Evolutionary conservation across 495 filamentous ascomycete genomes (phyloP).

Genomic region (Trichoderma virens): DNA sequence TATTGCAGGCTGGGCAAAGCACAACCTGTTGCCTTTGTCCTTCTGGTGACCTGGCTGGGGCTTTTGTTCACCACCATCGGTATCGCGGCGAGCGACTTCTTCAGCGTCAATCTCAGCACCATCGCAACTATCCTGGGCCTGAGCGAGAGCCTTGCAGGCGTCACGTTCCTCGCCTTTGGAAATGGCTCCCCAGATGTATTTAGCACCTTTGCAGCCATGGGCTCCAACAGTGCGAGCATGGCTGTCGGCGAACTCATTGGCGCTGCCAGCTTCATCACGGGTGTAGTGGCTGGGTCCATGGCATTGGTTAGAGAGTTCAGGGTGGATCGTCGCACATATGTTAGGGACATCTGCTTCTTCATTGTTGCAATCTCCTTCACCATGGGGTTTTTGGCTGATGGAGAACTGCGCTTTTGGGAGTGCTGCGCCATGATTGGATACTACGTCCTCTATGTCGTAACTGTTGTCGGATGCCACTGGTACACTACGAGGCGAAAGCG

Average conservation of each 20-base stretch:
- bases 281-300: conserved; percentile 98
- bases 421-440: conserved; percentile 83
- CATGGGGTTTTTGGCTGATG: conserved; percentile 81
- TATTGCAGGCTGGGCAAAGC: conserved; percentile 70
- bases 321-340: conserved; percentile 79
- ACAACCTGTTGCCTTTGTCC: conserved; percentile 67
- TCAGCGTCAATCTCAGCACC: conserved; percentile 93
- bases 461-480: conserved; percentile 93
- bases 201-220: conserved; percentile 97
- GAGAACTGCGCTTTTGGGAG: conserved; percentile 79
- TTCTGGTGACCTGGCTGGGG: conserved; percentile 77
- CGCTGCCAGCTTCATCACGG: conserved; percentile 92
- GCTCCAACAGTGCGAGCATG: conserved; percentile 88
- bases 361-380: conserved; percentile 80
- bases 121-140: conserved; percentile 80
- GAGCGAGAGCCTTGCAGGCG: conserved; percentile 93
- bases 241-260: conserved; percentile 94
- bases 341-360: conserved; percentile 92
- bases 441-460: conserved; percentile 82
- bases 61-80: conserved; percentile 94
- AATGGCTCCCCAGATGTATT: conserved; percentile 99
- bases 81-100: conserved; percentile 97
- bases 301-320: conserved; percentile 88
- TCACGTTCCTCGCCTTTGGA: conserved; percentile 94
- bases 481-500: conserved; percentile 54